These are phyloP conservation scores for Begonia loranthoides DNA, from an alignment of 306 rosid species.

Conservation along the genomic window DNA sequence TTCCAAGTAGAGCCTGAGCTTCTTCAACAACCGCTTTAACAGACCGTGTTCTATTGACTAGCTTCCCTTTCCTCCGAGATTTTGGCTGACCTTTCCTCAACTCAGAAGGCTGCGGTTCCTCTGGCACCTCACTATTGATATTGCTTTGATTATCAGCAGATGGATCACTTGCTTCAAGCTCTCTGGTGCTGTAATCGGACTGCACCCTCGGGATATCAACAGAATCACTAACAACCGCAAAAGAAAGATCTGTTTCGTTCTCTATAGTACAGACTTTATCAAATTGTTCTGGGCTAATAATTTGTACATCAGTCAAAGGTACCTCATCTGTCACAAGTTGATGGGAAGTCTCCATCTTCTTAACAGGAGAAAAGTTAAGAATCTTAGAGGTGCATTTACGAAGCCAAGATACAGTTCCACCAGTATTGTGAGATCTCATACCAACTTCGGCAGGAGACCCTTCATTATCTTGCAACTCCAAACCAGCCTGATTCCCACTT, in stretches of 20 bases:
- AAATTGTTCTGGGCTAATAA: too few species aligned
- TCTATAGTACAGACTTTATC: conserved; percentile 26
- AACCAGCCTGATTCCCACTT: conserved; percentile 14
- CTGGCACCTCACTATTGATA: conserved; percentile 40
- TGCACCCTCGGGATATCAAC: conserved; percentile 35
- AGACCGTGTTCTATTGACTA: conserved; percentile 39
- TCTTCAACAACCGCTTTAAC: conserved; percentile 63
- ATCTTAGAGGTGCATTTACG: conserved; percentile 87
- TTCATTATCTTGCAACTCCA: conserved; percentile 31
- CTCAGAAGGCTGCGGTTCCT: conserved; percentile 43
- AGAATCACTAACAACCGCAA: conserved; percentile 63
- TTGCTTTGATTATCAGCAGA: conserved; percentile 55
- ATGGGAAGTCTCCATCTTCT: conserved; percentile 6
- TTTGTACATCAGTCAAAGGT: too few species aligned
- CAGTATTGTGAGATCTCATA: conserved; percentile 45
- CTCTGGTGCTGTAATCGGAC: conserved; percentile 46
- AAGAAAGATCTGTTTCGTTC: conserved; percentile 57
- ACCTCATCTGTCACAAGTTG: too few species aligned
- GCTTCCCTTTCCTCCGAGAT: conserved; percentile 35
- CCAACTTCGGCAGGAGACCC: conserved; percentile 24
- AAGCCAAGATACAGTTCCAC: conserved; percentile 70
- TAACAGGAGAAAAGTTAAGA: conserved; percentile 60
- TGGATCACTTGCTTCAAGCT: conserved; percentile 36
- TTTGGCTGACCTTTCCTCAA: conserved; percentile 26
- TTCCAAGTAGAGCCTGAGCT: conserved; percentile 64